Base-by-base conservation (phyloP, 257 asterid species). In the Primulina huaijiensis region DNA sequence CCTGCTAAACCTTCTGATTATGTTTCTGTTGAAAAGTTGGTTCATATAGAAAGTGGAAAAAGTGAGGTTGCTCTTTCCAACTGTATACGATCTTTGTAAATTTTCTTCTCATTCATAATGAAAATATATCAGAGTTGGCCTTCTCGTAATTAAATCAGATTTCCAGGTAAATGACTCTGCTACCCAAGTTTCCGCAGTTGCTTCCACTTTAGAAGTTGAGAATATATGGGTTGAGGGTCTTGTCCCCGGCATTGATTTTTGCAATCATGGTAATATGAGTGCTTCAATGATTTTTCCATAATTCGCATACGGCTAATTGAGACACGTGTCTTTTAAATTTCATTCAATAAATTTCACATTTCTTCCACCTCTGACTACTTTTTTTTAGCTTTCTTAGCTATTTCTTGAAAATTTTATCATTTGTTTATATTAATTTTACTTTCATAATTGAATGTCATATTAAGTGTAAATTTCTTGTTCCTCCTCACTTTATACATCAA, bases 181-280 rank as follows among this genome's bases (percentile, higher is more conserved):
- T 19, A 70, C 61, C 70, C 82, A 84, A 80, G 85, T 74, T 72
- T 71, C 86, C 62, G 85, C 78, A 72, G 67, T 74, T 55, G 77
- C 75, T 68, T 35, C 82, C 20, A 30, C 76, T 69, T 78, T 83
- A 69, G 82, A 73, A 74, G 91, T 73, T 79, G 94, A 85, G 75
- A 84, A 82, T 46, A 55, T 83, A 62, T 91, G 90, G 91, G 88
- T 91, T 67, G 99, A 94, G 80, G 99, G 97, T 66, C 91, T 94
- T 71, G 99, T 94, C 59, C 97, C 97, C 7, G 97, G 97, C 82
- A 94, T 94, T 72, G 99, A 91, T 76, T 94, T 91, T 78, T 94
- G 99, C 96, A 94, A 94, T 81, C 97, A 94, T 72, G 96, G 99
- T 93, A 87, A 80, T 78, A 46, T 56, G 31, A 69, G 27, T 65